A percentile compares a stretch with the other conserved stretches of the same genome.
Conservation (phyloP, 371 early-diverging fungal genomes). For the Dichotomocladium elegans region DNA sequence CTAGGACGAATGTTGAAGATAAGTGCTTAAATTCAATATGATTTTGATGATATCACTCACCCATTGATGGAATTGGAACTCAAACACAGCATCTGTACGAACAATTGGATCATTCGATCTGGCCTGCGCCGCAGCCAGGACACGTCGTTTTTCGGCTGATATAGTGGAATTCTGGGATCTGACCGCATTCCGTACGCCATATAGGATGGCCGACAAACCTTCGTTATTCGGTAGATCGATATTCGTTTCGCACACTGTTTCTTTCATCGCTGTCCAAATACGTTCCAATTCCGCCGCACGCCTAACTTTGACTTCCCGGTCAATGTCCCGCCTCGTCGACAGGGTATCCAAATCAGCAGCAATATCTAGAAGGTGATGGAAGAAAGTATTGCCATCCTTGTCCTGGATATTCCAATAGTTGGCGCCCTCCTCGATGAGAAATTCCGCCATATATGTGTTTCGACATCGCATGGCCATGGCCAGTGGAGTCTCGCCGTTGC, state of each 20-base stretch:
- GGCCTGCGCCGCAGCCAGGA: too few species aligned
- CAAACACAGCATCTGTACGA: conserved; percentile 9
- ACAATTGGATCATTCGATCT: too few species aligned
- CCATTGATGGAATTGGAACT: conserved; percentile 11
- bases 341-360: background rate
- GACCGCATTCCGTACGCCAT: too few species aligned
- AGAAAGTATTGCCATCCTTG: conserved; percentile 29
- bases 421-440: conserved; percentile 29
- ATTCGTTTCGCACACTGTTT: too few species aligned
- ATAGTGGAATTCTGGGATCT: too few species aligned
- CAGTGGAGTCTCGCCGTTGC: conserved; percentile 41
- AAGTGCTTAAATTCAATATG: too few species aligned
- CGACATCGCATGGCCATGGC: conserved; percentile 25
- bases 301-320: background rate
- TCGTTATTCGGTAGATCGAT: too few species aligned
- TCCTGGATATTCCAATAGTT: conserved; percentile 20
- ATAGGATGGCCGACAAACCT: too few species aligned
- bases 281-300: background rate
- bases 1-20: conserved; percentile 2
- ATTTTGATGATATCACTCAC: conserved; percentile 2
- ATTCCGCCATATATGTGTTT: conserved; percentile 22
- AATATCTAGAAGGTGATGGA: conserved; percentile 27
- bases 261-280: background rate
- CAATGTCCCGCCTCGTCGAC: background rate
- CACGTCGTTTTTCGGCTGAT: too few species aligned